Conservation (phyloP, 2,329 filamentous ascomycete species). For the Fusarium sacchari region DNA sequence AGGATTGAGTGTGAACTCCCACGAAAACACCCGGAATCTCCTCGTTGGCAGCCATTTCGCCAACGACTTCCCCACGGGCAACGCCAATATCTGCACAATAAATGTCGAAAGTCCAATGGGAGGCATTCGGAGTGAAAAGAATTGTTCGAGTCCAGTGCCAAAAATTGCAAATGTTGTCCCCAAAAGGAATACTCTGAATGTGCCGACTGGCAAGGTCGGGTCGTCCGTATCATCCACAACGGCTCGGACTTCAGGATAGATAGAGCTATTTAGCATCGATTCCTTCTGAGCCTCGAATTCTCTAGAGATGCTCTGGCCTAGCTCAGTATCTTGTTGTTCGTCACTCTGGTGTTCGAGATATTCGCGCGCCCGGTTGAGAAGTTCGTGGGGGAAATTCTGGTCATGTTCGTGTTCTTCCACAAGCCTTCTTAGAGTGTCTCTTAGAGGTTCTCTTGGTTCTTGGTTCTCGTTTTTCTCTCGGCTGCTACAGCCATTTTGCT, state of each 20-base stretch:
- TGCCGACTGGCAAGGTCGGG: conserved; percentile 52
- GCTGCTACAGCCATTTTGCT: background rate
- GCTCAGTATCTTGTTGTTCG: conserved; percentile 19
- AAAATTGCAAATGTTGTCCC: conserved; percentile 49
- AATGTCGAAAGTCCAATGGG: conserved; percentile 53
- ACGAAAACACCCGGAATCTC: background rate
- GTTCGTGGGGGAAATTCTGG: conserved; percentile 57
- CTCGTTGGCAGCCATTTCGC: conserved; percentile 33
- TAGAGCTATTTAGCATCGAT: conserved; percentile 48
- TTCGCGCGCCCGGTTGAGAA: conserved; percentile 53
- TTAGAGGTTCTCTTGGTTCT: background rate
- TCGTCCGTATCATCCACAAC: conserved; percentile 58
- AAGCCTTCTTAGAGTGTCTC: conserved; percentile 35
- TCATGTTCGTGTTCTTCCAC: conserved; percentile 56
- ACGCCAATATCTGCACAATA: conserved; percentile 54
- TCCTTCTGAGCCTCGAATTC: conserved; percentile 37
- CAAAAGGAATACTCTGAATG: conserved; percentile 53
- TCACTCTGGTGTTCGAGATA: conserved; percentile 47
- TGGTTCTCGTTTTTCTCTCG: background rate
- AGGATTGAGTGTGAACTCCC: conserved; percentile 54
- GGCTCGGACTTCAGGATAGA: conserved; percentile 56
- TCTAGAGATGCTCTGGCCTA: conserved; percentile 26
- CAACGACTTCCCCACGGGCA: conserved; percentile 51
- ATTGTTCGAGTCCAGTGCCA: conserved; percentile 43
- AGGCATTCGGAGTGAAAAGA: conserved; percentile 56